Conservation (phyloP, 257 asterid genomes). For the Ehretia macrophylla region DNA sequence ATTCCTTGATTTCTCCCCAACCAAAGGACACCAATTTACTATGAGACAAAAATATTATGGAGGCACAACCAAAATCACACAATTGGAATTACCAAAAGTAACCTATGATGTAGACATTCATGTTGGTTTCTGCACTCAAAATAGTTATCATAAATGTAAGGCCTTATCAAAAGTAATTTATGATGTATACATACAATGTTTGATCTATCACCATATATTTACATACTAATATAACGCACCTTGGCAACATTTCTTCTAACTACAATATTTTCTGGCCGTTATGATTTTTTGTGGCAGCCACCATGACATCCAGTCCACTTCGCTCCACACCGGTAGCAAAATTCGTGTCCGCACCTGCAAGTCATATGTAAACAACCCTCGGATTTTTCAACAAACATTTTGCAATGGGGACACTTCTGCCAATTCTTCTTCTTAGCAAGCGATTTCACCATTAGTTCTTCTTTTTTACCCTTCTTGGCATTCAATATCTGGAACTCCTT, state of each 20-base stretch:
- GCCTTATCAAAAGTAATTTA: too few relatives aligned
- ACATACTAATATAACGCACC: too few relatives aligned
- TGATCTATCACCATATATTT: neutral
- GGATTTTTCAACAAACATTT: constrained; percentile 51
- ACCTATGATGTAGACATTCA: too few relatives aligned
- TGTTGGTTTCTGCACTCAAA: too few relatives aligned
- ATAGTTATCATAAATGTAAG: too few relatives aligned
- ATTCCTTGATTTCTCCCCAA: too few relatives aligned
- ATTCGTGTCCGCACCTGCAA: constrained; percentile 53
- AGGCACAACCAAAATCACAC: too few relatives aligned
- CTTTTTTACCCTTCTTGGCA: constrained; percentile 24
- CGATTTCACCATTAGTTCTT: constrained; percentile 33
- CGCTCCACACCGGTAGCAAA: constrained; percentile 59
- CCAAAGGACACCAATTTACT: too few relatives aligned
- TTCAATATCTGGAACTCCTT: constrained; percentile 50
- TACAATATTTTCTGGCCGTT: neutral
- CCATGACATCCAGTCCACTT: constrained; percentile 46
- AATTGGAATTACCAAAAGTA: too few relatives aligned
- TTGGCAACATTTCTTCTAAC: neutral
- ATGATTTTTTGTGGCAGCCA: constrained; percentile 12
- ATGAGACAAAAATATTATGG: too few relatives aligned
- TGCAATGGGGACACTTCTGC: constrained; percentile 73
- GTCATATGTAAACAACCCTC: constrained; percentile 68
- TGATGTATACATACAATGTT: too few relatives aligned
- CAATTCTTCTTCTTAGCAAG: constrained; percentile 73